Base-by-base conservation (phyloP, 148 eudicot genomes). In the Suaeda aralocaspica region DNA sequence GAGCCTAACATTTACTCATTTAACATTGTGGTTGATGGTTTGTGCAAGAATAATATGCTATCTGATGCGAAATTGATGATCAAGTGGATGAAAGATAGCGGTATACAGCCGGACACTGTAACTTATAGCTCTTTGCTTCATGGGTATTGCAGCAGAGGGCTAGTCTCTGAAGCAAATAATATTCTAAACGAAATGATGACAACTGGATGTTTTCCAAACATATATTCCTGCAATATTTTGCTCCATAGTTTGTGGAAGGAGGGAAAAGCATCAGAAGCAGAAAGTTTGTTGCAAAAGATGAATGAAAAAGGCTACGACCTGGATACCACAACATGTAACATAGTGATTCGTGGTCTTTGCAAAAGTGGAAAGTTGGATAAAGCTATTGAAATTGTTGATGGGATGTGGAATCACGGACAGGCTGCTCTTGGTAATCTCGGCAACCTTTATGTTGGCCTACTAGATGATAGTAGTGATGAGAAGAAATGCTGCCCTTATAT, bases 381-480 rank as follows among this genome's bases (percentile, higher is more conserved):
- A 81, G 97, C 98, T 63, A 76, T 94, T 76, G 89, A 87, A 75
- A 80, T 87, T 77, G 86, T 85, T 73, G 74, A 82, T 77, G 88
- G 78, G 65, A 87, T 94, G 97, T 91, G 98, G 98, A 84, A 73
- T 59, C 86, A 84, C 71, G 97, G 88, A 75, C 91, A 73, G 80
- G 89, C 88, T 75, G 88, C 92, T 77, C 86, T 87, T 75, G 87
- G 85, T 62, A 77, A 79, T 74, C 72, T 78, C 44, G 90, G 81
- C 67, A 87, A 83, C 79, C 63, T 81, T 71, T 69, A 71, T 67
- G 72, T 81, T 51, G 83, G 84, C 58, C 78, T 81, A 39, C 77
- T 87, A 59, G 88, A 85, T 73, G 77, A 53, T 25, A 74, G 45
- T 50, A 58, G 72, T 42, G 77, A 73, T 70, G 75, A 50, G 51